These are phyloP conservation scores for Pogostemon cablin DNA, from an alignment of 257 asterid species.

Conservation along the genomic window DNA sequence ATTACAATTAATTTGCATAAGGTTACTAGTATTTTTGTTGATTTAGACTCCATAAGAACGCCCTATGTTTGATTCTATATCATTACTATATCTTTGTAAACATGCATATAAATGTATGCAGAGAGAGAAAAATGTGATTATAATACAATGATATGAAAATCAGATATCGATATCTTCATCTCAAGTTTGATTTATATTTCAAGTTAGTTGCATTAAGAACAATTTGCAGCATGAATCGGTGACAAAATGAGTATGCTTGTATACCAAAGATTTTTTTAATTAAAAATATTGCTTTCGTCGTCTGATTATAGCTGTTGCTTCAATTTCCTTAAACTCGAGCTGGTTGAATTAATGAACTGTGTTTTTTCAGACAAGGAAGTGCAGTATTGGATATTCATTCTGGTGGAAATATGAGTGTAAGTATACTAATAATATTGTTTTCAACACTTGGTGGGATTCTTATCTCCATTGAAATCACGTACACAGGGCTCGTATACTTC, in stretches of 20 bases:
- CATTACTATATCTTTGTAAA: background rate
- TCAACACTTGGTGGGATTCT: conserved; percentile 5
- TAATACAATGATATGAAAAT: background rate
- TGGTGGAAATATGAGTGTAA: conserved; percentile 95
- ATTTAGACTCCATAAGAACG: too few relatives aligned
- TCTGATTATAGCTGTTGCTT: conserved; percentile 17
- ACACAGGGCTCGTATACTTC: background rate
- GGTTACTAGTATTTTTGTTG: background rate
- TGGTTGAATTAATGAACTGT: conserved; percentile 33
- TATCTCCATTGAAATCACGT: background rate
- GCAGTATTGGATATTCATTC: conserved; percentile 69
- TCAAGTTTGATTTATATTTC: background rate
- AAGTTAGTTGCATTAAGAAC: background rate
- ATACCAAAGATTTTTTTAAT: conserved; percentile 13
- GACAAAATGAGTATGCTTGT: background rate
- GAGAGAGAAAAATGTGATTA: background rate
- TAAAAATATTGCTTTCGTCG: conserved; percentile 1
- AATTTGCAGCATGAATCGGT: too few relatives aligned
- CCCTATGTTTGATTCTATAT: background rate
- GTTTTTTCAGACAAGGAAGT: conserved; percentile 88
- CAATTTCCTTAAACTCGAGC: conserved; percentile 20
- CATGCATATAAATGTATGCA: background rate
- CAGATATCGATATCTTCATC: background rate
- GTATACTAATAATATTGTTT: conserved; percentile 31
- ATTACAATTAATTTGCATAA: too few relatives aligned